A percentile compares a stretch with the other conserved stretches of the same genome.
Evolutionary conservation across 129 eudicot species (phyloP).

Genomic region (Flaveria bidentis): DNA sequence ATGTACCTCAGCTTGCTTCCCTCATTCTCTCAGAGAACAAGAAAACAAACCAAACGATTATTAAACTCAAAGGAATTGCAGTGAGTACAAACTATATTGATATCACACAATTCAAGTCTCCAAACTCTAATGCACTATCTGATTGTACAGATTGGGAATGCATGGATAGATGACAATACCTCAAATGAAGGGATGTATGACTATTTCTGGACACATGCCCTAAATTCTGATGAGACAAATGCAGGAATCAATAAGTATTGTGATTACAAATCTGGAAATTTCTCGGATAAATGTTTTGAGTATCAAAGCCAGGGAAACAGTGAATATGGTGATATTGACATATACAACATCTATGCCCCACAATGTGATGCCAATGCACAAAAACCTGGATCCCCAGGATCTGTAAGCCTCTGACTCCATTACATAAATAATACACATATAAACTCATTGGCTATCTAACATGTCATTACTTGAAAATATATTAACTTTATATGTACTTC

Average conservation of each 20-base stretch:
- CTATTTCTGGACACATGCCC: conserved; percentile 49
- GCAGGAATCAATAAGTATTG: conserved; percentile 35
- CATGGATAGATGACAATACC: conserved; percentile 35
- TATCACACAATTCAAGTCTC: not conserved
- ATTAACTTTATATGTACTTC: not conserved
- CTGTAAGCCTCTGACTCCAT: conserved; percentile 35
- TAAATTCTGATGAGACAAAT: conserved; percentile 50
- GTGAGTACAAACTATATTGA: conserved; percentile 25
- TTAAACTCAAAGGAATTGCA: conserved; percentile 47
- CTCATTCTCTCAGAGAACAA: conserved; percentile 41
- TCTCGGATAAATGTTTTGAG: conserved; percentile 20
- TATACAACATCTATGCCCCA: conserved; percentile 57
- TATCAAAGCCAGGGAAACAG: conserved; percentile 14
- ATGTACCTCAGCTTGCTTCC: conserved; percentile 47
- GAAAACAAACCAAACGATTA: conserved; percentile 36
- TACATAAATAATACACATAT: not conserved
- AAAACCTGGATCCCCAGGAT: conserved; percentile 35
- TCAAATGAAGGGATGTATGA: conserved; percentile 30
- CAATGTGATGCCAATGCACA: conserved; percentile 27
- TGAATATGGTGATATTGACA: conserved; percentile 35
- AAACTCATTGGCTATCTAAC: not conserved
- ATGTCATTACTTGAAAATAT: not conserved
- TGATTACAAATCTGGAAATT: conserved; percentile 27
- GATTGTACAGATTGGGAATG: conserved; percentile 42
- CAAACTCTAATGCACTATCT: not conserved